Evolutionary conservation across 1,284 basidiomycete species (phyloP), one percentile per base, ranked within the genome.

Genomic region (Ceratorhiza oryzae-sativae): DNA sequence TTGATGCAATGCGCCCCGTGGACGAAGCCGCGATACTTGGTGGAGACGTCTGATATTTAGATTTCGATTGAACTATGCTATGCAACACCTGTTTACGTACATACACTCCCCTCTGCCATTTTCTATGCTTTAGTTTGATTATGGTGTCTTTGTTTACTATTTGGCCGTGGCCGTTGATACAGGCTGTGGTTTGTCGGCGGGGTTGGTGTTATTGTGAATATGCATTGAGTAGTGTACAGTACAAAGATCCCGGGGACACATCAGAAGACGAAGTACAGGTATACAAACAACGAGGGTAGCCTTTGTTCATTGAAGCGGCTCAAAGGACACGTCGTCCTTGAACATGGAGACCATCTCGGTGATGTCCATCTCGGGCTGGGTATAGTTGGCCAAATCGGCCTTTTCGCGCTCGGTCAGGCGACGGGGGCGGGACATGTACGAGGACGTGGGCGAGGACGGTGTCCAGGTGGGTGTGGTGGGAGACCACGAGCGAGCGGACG

Each of bases 1-100:
- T 77, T 63, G 90, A 91, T 76, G 90, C 90, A 75, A 88, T 91
- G 87, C 92, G 92, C 77, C 90, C 90, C 23, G 88, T 91, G 8
- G 90, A 87, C 36, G 86, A 85, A 51, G 67, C 56, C 41, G 67
- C 34, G 41, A 39, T 60, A 15, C 67, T 71, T 23, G 67, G 55
- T 34, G 67, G 67, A 36, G 46, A 67, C 36, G 48, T 51, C 30
- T 67, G 42, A 36, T 5, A 3, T 27, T 12, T 15, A 32, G 18
- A 53, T 53, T 53, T 53, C 23, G 20, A n/a, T 58, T 36, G 55
- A 41, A 58, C 32, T 58, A 20, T 58, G 49, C 49, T 63, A 63
- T 63, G 60, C 60, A 63, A 63, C 30, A 32, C 39, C 45, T 49
- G 23, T 53, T 23, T 27, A 53, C 61, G 45, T 49, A 49, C 61